Base-by-base conservation (phyloP, 148 eudicot genomes). In the Diospyros kaki region DNA sequence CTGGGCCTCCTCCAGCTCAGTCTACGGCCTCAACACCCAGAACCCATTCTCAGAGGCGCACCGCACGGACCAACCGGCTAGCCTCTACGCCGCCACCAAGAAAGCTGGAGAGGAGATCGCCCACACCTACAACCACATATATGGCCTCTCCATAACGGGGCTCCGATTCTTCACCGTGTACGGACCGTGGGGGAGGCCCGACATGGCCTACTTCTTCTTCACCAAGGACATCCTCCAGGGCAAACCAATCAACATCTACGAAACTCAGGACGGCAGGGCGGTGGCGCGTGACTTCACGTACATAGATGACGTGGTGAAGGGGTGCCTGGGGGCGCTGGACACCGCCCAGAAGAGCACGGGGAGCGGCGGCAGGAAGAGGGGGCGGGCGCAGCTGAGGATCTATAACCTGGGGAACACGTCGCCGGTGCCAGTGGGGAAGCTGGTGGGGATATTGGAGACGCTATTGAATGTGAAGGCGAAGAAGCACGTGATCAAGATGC, bases 271-370 rank as follows among this genome's bases (percentile, higher is more conserved):
- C 11, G 90, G 88, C 2, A 74, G 73, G 1, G 91, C 86, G 78
- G 98, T 94, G 80, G 97, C 97, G 70, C 97, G 97, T 76, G 98
- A 94, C 81, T 94, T 94, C 83, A 94, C 98, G 56, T 94, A 82
- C 83, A 89, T 92, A 4, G 98, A 94, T 45, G 98, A 94, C 18
- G 73, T 94, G 1, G 97, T 94, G 17, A 92, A 87, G 28, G 98
- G 98, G 8, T 92, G 98, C 14, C 2, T 92, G 0, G 98, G 98
- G 12, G 92, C 98, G 41, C 75, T 94, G 12, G 98, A 94, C 80
- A 92, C 98, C 60, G 98, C 98, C 7, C 85, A 89, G 84, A 94
- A 94, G 86, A 94, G 98, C 60, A 94, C 98, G 28, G 98, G 98
- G 0, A 90, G 88, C n/a, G 93, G 98, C 1, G 98, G 98, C 0